Percentiles rank a stretch among this genome's conserved stretches.
Conservation (phyloP, 192 early-diverging fungal genomes). For the Phlyctochytrium planicorne region DNA sequence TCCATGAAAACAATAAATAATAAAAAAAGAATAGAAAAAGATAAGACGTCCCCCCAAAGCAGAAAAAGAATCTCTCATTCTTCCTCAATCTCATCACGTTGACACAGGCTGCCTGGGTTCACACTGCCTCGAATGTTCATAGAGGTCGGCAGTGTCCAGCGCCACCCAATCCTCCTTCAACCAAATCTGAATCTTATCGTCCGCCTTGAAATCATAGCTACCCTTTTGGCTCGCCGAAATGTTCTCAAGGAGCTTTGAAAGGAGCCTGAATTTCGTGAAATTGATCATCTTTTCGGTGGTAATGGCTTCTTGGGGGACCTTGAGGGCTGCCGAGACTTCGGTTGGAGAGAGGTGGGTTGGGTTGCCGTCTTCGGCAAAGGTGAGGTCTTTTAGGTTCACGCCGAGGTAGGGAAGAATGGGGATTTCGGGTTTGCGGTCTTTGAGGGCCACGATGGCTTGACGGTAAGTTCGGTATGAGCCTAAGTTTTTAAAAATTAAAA, state of each 20-base stretch:
- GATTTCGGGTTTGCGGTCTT: slow-evolving; percentile 22
- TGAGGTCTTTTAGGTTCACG: slow-evolving; percentile 77
- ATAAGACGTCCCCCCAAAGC: no score
- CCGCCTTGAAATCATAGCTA: slow-evolving; percentile 29
- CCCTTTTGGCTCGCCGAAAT: slow-evolving; percentile 29
- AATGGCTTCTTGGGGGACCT: not conserved
- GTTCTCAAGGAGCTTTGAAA: slow-evolving; percentile 31
- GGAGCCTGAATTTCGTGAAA: slow-evolving; percentile 47
- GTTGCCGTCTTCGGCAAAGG: slow-evolving; percentile 85
- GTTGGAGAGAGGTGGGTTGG: slow-evolving; percentile 41
- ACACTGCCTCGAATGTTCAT: slow-evolving; percentile 31
- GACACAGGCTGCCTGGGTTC: slow-evolving; percentile 21
- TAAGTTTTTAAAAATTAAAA: slow-evolving; percentile 12
- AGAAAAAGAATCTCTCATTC: no score
- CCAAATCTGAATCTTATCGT: slow-evolving; percentile 30
- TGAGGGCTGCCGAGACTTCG: not conserved
- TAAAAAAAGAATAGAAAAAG: not conserved
- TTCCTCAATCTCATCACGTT: no score
- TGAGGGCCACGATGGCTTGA: slow-evolving; percentile 17
- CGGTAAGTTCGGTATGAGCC: slow-evolving; percentile 48
- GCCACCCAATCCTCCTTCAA: slow-evolving; percentile 36
- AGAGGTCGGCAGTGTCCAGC: slow-evolving; percentile 39
- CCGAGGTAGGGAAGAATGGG: slow-evolving; percentile 81
- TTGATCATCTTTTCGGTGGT: slow-evolving; percentile 31
- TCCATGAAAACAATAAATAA: not conserved